Evolutionary conservation across 2,329 filamentous ascomycete species (phyloP).

Genomic region (Talaromyces sp.): DNA sequence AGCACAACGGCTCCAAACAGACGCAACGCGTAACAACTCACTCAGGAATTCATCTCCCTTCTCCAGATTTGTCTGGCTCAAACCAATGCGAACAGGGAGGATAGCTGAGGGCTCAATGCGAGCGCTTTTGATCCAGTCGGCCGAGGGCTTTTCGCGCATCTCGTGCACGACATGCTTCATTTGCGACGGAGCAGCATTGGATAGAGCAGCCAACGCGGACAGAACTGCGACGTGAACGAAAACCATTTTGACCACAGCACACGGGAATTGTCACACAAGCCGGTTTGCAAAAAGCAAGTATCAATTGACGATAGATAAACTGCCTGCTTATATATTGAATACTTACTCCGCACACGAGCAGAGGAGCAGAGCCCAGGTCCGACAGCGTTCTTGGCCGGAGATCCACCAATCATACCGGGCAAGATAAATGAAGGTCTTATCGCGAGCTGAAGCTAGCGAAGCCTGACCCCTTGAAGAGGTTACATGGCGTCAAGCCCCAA

Average conservation of each 20-base stretch:
- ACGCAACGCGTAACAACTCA: not conserved
- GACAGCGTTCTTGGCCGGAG: not conserved
- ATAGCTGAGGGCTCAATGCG: conserved; percentile 29
- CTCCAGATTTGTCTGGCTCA: conserved; percentile 42
- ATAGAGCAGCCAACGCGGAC: conserved; percentile 16
- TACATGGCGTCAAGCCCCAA: not conserved
- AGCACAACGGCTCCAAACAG: not conserved
- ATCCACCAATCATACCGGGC: not conserved
- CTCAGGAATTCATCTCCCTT: conserved; percentile 37
- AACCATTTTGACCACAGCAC: conserved; percentile 5
- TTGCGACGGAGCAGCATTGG: conserved; percentile 20
- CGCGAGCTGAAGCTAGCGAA: not conserved
- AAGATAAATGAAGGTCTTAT: not conserved
- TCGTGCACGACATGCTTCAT: conserved; percentile 39
- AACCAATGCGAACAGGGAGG: conserved; percentile 42
- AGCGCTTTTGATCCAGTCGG: conserved; percentile 34
- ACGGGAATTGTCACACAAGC: not conserved
- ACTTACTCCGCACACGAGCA: not conserved
- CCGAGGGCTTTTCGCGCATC: conserved; percentile 26
- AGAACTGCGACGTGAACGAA: conserved; percentile 7
- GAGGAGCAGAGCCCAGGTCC: not conserved
- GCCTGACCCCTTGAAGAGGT: not conserved
- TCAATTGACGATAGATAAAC: not conserved
- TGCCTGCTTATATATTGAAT: not conserved
- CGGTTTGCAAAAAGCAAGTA: not conserved